These are phyloP conservation scores for Dillenia turbinata DNA, from an alignment of 164 flowering plant genomes.

Conservation along the genomic window DNA sequence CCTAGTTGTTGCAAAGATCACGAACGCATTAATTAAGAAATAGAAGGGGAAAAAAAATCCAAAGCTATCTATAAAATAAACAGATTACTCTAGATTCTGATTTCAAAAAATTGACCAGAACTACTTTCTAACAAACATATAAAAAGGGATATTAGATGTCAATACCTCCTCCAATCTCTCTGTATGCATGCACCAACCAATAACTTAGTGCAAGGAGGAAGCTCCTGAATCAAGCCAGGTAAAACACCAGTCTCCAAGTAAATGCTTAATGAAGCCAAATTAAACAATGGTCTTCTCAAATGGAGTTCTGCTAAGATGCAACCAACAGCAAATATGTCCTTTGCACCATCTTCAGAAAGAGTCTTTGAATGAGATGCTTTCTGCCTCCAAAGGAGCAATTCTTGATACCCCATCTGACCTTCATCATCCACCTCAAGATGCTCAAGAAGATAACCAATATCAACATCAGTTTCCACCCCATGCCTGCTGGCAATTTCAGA, in stretches of 20 bases:
- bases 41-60: background rate
- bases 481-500: slow-evolving; percentile 13
- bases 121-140: background rate
- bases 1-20: slow-evolving; percentile 35
- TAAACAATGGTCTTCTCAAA: slow-evolving; percentile 77
- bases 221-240: slow-evolving; percentile 59
- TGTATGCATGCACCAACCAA: slow-evolving; percentile 75
- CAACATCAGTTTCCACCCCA: slow-evolving; percentile 25
- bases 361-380: slow-evolving; percentile 25
- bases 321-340: slow-evolving; percentile 85
- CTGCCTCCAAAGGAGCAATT: slow-evolving; percentile 69
- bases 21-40: background rate
- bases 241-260: slow-evolving; percentile 56
- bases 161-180: slow-evolving; percentile 74
- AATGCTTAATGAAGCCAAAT: slow-evolving; percentile 40
- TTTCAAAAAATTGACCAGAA: background rate
- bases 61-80: background rate
- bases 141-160: background rate
- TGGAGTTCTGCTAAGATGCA: slow-evolving; percentile 88
- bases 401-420: slow-evolving; percentile 60
- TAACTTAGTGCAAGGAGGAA: slow-evolving; percentile 54
- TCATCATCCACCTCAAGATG: slow-evolving; percentile 55
- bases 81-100: background rate
- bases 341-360: slow-evolving; percentile 39
- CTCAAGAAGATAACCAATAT: slow-evolving; percentile 56